phyloP scores from a whole-genome alignment of 257 asterid species.

The Ligustrum vulgare region DNA sequence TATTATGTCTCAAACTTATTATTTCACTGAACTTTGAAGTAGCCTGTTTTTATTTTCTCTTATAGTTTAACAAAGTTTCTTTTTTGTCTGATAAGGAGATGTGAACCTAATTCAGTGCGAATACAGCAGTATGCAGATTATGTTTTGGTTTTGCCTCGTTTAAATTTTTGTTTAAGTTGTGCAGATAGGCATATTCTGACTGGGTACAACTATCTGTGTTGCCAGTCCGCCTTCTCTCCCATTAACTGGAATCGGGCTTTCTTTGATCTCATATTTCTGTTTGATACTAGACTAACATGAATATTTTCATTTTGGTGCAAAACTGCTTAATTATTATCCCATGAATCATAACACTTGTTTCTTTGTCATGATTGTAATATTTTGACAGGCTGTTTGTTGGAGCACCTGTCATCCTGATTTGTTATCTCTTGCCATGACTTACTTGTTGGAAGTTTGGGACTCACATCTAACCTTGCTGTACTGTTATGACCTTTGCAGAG shows the following conservation, averaged over 20 bases:
- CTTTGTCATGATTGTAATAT: slow-evolving; percentile 46
- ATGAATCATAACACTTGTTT: slow-evolving; percentile 42
- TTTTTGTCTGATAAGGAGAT: not conserved
- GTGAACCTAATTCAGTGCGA: not conserved
- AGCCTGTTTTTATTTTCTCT: not conserved
- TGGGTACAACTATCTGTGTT: slow-evolving; percentile 22
- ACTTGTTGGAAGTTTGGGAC: slow-evolving; percentile 97
- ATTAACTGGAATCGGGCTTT: slow-evolving; percentile 28
- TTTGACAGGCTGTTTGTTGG: slow-evolving; percentile 91
- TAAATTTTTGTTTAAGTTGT: slow-evolving; percentile 36
- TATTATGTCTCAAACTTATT: not conserved
- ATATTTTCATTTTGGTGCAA: slow-evolving; percentile 18
- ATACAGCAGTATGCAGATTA: not conserved
- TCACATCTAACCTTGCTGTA: slow-evolving; percentile 68
- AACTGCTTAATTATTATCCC: slow-evolving; percentile 14
- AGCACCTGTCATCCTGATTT: slow-evolving; percentile 84
- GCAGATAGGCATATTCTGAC: slow-evolving; percentile 44
- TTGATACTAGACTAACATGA: slow-evolving; percentile 18
- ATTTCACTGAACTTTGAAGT: not conserved
- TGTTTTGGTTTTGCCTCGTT: slow-evolving; percentile 11
- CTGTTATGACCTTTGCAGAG: slow-evolving; percentile 90
- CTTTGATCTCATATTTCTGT: slow-evolving; percentile 24
- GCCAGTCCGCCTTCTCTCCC: slow-evolving; percentile 29
- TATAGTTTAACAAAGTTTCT: not conserved
- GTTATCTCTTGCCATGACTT: slow-evolving; percentile 60